Evolutionary conservation across 164 flowering plant species (phyloP).

Genomic region (Cinnamomum chago): DNA sequence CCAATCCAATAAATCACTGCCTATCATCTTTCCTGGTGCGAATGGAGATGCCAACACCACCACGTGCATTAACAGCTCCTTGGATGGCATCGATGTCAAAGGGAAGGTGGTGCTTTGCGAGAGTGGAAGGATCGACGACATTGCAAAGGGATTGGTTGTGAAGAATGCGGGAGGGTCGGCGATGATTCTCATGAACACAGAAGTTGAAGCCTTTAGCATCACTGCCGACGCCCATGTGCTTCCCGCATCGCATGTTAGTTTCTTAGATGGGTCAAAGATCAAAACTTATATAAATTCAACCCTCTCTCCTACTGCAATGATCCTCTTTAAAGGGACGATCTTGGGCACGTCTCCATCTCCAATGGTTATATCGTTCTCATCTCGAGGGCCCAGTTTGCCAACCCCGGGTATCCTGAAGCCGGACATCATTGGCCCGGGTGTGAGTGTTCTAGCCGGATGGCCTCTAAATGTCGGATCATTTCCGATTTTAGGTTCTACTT

Average conservation of each 20-base stretch:
- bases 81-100: conserved; percentile 15
- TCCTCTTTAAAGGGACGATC: conserved; percentile 38
- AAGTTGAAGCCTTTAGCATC: conserved; percentile 22
- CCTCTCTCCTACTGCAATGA: conserved; percentile 26
- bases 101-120: conserved; percentile 37
- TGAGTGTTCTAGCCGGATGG: conserved; percentile 3
- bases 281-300: conserved; percentile 42
- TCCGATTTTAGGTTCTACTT: neutral
- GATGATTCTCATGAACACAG: conserved; percentile 10
- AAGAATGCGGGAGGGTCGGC: conserved; percentile 43
- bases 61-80: conserved; percentile 14
- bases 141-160: conserved; percentile 22
- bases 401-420: conserved; percentile 50
- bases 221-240: conserved; percentile 32
- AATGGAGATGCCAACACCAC: conserved; percentile 10
- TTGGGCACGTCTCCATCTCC: conserved; percentile 16
- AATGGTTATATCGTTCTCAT: conserved; percentile 4
- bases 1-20: conserved; percentile 4
- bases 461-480: neutral
- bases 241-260: conserved; percentile 38
- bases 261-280: conserved; percentile 26
- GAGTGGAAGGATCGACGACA: conserved; percentile 13
- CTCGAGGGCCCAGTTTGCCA: neutral
- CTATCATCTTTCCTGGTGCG: conserved; percentile 29
- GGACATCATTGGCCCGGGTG: conserved; percentile 48